phyloP scores from a whole-genome alignment of 345 rosid species.

The Eucalyptus marginata region DNA sequence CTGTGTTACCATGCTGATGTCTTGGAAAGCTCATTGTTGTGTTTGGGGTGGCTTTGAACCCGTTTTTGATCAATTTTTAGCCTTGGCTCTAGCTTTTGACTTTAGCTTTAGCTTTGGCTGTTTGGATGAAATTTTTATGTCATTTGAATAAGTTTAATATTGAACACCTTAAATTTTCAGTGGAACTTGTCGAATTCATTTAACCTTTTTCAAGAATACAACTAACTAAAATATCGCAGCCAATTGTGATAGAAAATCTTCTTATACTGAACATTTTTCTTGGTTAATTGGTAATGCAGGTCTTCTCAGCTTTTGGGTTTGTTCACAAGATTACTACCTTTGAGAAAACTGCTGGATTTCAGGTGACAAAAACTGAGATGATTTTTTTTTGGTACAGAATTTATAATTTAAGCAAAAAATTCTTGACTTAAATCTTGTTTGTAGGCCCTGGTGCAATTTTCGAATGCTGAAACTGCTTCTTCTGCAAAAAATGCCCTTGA shows the following conservation, averaged over 20 bases:
- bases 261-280: neutral
- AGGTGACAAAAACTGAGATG: constrained; percentile 20
- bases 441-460: constrained; percentile 97
- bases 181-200: neutral
- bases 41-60: neutral
- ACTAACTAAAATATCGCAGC: neutral
- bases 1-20: neutral
- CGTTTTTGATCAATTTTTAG: neutral
- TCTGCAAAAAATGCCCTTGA: constrained; percentile 79
- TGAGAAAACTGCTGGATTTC: constrained; percentile 98
- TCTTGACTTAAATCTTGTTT: constrained; percentile 3
- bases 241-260: neutral
- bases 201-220: neutral
- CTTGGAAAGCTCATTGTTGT: neutral
- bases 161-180: neutral
- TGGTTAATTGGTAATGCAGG: constrained; percentile 31
- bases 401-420: neutral
- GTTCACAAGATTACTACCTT: constrained; percentile 98
- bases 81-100: neutral
- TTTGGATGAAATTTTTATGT: neutral
- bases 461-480: constrained; percentile 87
- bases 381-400: neutral
- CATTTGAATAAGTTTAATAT: neutral
- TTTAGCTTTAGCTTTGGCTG: neutral
- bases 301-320: constrained; percentile 97